These are phyloP conservation scores for Styphnolobium japonicum DNA, from an alignment of 306 rosid species.

Conservation along the genomic window DNA sequence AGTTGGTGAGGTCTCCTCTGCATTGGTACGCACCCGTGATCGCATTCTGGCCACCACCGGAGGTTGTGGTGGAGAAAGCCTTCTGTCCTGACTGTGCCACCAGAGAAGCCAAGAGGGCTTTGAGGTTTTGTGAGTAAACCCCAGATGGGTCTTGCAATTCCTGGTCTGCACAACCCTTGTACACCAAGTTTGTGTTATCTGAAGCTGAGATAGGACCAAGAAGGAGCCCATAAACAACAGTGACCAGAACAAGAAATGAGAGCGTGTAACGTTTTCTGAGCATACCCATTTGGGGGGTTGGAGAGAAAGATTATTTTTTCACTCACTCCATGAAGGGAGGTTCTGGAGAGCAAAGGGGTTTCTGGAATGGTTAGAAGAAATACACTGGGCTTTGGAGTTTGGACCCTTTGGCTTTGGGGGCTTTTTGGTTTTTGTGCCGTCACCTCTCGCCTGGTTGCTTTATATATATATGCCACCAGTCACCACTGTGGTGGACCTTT, in stretches of 20 bases:
- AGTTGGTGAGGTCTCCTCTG: conserved; percentile 73
- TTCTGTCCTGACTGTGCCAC: conserved; percentile 53
- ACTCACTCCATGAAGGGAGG: conserved; percentile 5
- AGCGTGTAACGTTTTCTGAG: conserved; percentile 1
- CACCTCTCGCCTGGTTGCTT: neutral
- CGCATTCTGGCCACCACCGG: conserved; percentile 47
- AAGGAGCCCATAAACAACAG: neutral
- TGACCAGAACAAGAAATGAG: conserved; percentile 8
- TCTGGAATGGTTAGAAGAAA: neutral
- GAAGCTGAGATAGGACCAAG: conserved; percentile 18
- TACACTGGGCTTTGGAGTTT: neutral
- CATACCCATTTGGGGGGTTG: conserved; percentile 44
- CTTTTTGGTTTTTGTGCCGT: neutral
- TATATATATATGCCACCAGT: neutral
- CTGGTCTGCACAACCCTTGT: conserved; percentile 75
- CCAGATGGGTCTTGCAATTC: conserved; percentile 55
- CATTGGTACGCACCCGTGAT: conserved; percentile 75
- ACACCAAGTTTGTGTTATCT: conserved; percentile 55
- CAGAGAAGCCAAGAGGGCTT: conserved; percentile 44
- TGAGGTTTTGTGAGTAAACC: conserved; percentile 48
- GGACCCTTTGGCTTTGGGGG: neutral
- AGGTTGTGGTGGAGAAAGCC: conserved; percentile 50
- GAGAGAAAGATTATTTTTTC: neutral
- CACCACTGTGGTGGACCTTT: neutral
- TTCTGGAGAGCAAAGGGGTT: neutral